phyloP scores from a whole-genome alignment of 257 asterid genomes.

The Orobanche coerulescens region DNA sequence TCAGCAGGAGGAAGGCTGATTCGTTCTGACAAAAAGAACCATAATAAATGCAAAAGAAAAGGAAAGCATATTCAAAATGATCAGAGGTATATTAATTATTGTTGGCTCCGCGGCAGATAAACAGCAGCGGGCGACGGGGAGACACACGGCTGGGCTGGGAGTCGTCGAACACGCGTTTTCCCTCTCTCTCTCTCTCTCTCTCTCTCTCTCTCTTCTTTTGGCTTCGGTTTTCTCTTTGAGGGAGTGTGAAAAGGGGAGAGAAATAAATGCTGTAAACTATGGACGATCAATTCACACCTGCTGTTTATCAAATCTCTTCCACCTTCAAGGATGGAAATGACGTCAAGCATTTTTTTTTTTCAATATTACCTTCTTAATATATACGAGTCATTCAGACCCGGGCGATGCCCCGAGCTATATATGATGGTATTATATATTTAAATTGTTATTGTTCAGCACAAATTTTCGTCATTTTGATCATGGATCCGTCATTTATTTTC shows the following conservation, averaged over 20 bases:
- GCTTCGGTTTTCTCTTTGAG: constrained; percentile 17
- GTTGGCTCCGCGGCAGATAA: constrained; percentile 23
- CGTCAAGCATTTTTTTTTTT: too few relatives aligned
- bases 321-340: too few relatives aligned
- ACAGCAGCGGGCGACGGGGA: constrained; percentile 23
- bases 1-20: constrained; percentile 7
- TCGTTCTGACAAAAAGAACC: constrained; percentile 21
- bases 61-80: constrained; percentile 14
- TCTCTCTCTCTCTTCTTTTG: constrained; percentile 13
- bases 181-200: constrained; percentile 16
- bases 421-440: too few relatives aligned
- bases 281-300: constrained; percentile 12
- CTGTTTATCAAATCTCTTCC: not conserved
- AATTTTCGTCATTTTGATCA: too few relatives aligned
- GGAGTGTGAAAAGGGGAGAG: constrained; percentile 28
- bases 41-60: constrained; percentile 25
- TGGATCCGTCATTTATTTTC: too few relatives aligned
- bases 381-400: too few relatives aligned
- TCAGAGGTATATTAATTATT: not conserved
- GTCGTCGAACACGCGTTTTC: constrained; percentile 25
- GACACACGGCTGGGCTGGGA: constrained; percentile 18
- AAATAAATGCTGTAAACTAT: constrained; percentile 3
- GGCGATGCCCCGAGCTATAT: too few relatives aligned
- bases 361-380: too few relatives aligned
- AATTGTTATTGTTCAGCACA: too few relatives aligned